Percentiles rank a stretch among this genome's conserved stretches.
These are phyloP conservation scores for Aegilops speltoides DNA, from an alignment of 176 grass and related monocot genomes.

Conservation along the genomic window DNA sequence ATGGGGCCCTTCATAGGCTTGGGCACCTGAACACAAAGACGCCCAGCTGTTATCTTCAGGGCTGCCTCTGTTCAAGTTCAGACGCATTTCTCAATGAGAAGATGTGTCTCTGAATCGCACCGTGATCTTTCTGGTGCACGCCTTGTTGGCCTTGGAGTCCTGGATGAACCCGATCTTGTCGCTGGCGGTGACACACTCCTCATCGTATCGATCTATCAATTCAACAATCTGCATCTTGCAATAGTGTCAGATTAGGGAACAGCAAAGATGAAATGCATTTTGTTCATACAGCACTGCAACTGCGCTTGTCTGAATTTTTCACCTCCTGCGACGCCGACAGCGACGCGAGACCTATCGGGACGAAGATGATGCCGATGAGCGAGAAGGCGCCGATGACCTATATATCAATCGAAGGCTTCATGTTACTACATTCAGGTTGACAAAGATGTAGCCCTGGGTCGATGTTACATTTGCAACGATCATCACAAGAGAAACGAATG, in stretches of 20 bases:
- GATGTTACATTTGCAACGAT: neutral
- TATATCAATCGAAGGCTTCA: neutral
- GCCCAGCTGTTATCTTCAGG: neutral
- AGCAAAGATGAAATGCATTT: neutral
- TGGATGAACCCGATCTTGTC: conserved; percentile 81
- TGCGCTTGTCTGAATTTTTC: neutral
- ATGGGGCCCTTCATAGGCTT: conserved; percentile 75
- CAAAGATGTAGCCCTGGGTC: neutral
- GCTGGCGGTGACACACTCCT: conserved; percentile 51
- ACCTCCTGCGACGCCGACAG: conserved; percentile 62
- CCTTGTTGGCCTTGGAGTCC: conserved; percentile 60
- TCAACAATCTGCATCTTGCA: conserved; percentile 60
- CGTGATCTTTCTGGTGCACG: conserved; percentile 57
- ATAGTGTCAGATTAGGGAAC: neutral
- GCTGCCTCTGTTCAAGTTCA: neutral
- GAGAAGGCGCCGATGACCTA: conserved; percentile 78
- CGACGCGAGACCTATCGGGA: conserved; percentile 73
- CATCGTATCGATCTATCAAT: conserved; percentile 71
- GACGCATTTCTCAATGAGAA: neutral
- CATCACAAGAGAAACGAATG: neutral
- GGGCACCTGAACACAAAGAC: conserved; percentile 62
- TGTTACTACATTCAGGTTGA: neutral
- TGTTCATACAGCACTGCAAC: neutral
- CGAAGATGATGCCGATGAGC: conserved; percentile 66
- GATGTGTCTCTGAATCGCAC: conserved; percentile 36